These are phyloP conservation scores for Russula olivacea DNA, from an alignment of 768 basidiomycete species.

Conservation along the genomic window DNA sequence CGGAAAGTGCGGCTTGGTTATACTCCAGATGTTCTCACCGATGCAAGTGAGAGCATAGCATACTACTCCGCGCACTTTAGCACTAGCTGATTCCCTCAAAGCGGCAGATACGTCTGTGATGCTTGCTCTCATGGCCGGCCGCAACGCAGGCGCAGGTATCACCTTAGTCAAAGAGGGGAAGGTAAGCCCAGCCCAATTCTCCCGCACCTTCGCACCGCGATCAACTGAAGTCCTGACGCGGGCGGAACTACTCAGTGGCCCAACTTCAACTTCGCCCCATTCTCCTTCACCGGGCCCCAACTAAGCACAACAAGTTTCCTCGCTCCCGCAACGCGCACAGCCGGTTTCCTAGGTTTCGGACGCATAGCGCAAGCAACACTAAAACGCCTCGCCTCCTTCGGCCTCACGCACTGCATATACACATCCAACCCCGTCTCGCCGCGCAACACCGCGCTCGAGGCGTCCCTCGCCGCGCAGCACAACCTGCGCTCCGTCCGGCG, in stretches of 20 bases:
- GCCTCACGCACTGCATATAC: conserved; percentile 70
- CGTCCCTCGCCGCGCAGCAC: conserved; percentile 30
- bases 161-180: conserved; percentile 62
- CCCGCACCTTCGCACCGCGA: too few relatives aligned
- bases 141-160: conserved; percentile 65
- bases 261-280: conserved; percentile 70
- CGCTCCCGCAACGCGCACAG: conserved; percentile 50
- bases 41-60: conserved; percentile 54
- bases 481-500: conserved; percentile 41
- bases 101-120: conserved; percentile 89
- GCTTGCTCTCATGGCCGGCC: conserved; percentile 88
- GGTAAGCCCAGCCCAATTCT: conserved; percentile 36
- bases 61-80: not conserved
- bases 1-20: conserved; percentile 74
- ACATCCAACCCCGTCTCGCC: conserved; percentile 49
- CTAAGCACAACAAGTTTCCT: conserved; percentile 45
- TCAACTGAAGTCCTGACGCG: too few relatives aligned
- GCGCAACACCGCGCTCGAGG: conserved; percentile 37
- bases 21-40: conserved; percentile 90
- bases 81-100: conserved; percentile 30
- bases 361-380: conserved; percentile 87
- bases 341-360: conserved; percentile 93
- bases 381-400: conserved; percentile 74
- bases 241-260: conserved; percentile 58
- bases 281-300: conserved; percentile 79